phyloP scores from a whole-genome alignment of 2,329 filamentous ascomycete species.

The Paramyrothecium roridum region DNA sequence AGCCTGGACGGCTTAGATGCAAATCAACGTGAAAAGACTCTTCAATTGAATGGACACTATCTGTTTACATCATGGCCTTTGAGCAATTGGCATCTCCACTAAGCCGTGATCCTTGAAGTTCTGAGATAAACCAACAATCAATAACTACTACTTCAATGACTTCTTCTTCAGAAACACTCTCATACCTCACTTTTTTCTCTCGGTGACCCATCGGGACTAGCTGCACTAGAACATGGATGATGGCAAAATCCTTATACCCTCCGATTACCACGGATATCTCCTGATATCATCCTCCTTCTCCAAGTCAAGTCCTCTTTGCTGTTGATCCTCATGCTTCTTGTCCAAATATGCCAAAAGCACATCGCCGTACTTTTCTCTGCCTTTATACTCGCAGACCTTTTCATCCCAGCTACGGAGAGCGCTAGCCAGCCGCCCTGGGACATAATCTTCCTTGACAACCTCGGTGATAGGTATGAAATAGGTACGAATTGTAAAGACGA shows the following conservation, averaged over 20 bases:
- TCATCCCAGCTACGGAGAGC: conserved; percentile 79
- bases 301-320: conserved; percentile 62
- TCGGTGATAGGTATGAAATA: conserved; percentile 73
- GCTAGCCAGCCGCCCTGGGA: conserved; percentile 74
- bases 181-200: too few species aligned
- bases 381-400: conserved; percentile 75
- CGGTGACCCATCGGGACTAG: too few species aligned
- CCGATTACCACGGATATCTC: conserved; percentile 55
- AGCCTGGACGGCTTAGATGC: too few species aligned
- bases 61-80: too few species aligned
- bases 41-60: too few species aligned
- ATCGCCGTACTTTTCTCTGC: conserved; percentile 68
- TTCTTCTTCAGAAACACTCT: too few species aligned
- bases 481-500: conserved; percentile 75
- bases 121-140: too few species aligned
- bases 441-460: conserved; percentile 68
- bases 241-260: background rate
- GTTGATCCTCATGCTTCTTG: conserved; percentile 68
- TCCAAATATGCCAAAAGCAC: conserved; percentile 77
- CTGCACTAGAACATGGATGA: too few species aligned
- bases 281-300: conserved; percentile 56
- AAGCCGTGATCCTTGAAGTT: too few species aligned
- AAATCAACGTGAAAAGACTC: too few species aligned
- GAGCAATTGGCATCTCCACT: too few species aligned
- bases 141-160: too few species aligned